Conservation (phyloP, 129 eudicot genomes). For the Sambucus nigra region DNA sequence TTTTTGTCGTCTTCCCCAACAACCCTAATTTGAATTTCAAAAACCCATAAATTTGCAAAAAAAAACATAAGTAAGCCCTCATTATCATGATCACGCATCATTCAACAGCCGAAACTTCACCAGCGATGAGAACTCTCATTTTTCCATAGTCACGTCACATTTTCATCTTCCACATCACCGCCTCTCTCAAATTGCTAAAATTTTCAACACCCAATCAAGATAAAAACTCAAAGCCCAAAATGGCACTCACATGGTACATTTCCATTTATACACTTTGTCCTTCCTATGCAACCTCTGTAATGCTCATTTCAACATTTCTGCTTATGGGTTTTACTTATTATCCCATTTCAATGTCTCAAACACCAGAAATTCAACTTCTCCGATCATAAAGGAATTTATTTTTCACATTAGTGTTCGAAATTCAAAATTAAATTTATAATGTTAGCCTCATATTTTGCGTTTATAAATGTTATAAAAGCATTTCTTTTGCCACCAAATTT, state of each 20-base stretch:
- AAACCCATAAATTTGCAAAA: too few species aligned
- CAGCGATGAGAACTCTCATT: slow-evolving; percentile 24
- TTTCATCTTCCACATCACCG: not conserved
- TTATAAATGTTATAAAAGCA: slow-evolving; percentile 51
- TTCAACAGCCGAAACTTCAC: slow-evolving; percentile 24
- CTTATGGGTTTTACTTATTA: slow-evolving; percentile 26
- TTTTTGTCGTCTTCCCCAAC: too few species aligned
- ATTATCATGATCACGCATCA: too few species aligned
- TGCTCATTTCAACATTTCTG: slow-evolving; percentile 36
- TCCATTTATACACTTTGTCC: slow-evolving; percentile 43
- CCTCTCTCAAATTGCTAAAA: slow-evolving; percentile 40
- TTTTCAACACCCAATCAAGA: slow-evolving; percentile 23
- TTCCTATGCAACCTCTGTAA: slow-evolving; percentile 7
- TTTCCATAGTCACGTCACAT: slow-evolving; percentile 12
- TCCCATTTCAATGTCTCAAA: slow-evolving; percentile 21
- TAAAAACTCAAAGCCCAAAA: slow-evolving; percentile 23
- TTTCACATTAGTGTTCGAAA: slow-evolving; percentile 13
- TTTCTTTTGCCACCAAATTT: slow-evolving; percentile 28
- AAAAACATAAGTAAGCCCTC: too few species aligned
- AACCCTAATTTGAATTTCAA: too few species aligned
- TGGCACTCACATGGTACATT: slow-evolving; percentile 52
- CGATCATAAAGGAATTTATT: slow-evolving; percentile 30
- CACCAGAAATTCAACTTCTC: not conserved
- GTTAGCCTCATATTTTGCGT: slow-evolving; percentile 20
- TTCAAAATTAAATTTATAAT: slow-evolving; percentile 29